phyloP scores from a whole-genome alignment of 2,329 filamentous ascomycete species.

The Cladosporium velox region DNA sequence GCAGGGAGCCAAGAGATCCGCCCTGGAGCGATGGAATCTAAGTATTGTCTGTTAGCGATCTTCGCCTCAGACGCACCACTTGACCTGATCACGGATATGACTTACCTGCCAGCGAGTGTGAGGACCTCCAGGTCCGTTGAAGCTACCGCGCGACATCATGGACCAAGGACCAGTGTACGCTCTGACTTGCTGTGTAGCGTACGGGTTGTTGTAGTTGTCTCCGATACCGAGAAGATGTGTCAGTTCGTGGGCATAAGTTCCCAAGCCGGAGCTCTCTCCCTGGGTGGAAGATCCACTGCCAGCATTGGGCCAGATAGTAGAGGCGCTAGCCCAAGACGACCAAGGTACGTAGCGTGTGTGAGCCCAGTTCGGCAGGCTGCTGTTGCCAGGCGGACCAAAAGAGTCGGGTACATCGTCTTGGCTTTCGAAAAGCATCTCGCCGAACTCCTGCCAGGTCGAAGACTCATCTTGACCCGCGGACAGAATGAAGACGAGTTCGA shows the following conservation, averaged over 20 bases:
- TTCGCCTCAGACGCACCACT: not conserved
- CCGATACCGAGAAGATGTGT: conserved; percentile 55
- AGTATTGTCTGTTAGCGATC: not conserved
- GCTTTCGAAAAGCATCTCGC: conserved; percentile 54
- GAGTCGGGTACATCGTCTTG: conserved; percentile 52
- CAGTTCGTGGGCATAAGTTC: conserved; percentile 56
- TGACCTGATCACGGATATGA: not conserved
- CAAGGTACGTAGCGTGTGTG: conserved; percentile 56
- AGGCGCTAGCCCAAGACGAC: conserved; percentile 56
- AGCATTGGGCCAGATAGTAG: conserved; percentile 57
- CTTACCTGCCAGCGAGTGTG: conserved; percentile 50
- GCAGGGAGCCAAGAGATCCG: conserved; percentile 53
- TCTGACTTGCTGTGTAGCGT: conserved; percentile 48
- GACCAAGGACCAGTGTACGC: conserved; percentile 56
- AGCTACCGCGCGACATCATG: conserved; percentile 54
- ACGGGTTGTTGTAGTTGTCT: conserved; percentile 60
- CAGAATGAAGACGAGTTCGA: conserved; percentile 57
- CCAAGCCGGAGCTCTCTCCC: conserved; percentile 56
- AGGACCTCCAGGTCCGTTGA: conserved; percentile 55
- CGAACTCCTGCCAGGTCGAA: conserved; percentile 59
- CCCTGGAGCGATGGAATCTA: conserved; percentile 54
- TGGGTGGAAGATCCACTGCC: conserved; percentile 56
- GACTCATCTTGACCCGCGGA: conserved; percentile 59
- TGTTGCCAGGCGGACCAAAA: conserved; percentile 52
- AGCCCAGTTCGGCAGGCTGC: conserved; percentile 48